Conservation (phyloP, 2,329 filamentous ascomycete genomes). For the Colletotrichum sp. region DNA sequence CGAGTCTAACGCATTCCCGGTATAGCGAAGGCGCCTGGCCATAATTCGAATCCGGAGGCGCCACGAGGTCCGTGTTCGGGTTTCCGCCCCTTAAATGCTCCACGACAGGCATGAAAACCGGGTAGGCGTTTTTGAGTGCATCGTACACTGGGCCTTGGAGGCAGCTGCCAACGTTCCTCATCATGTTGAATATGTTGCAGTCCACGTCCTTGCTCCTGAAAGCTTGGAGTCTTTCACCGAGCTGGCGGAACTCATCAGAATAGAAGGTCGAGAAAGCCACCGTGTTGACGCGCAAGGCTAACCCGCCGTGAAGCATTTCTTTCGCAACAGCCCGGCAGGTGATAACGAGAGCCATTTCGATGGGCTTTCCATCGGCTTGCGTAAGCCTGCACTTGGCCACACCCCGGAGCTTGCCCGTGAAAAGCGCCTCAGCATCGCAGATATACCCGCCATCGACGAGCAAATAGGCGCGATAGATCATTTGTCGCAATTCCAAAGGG, state of each 20-base stretch:
- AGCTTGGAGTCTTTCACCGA: too few relatives aligned
- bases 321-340: not conserved
- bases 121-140: not conserved
- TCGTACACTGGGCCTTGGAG: not conserved
- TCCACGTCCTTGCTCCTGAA: too few relatives aligned
- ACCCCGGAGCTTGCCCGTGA: not conserved
- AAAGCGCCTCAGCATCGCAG: not conserved
- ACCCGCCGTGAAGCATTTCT: not conserved
- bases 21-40: not conserved
- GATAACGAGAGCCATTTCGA: not conserved
- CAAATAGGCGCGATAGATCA: not conserved
- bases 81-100: not conserved
- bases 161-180: rapidly evolving
- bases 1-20: not conserved
- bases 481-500: not conserved
- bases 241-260: not conserved
- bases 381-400: not conserved
- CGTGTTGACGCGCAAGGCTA: not conserved
- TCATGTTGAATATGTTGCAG: too few relatives aligned
- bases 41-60: too few relatives aligned
- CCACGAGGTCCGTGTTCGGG: not conserved
- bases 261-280: not conserved
- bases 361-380: not conserved
- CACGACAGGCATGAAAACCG: not conserved
- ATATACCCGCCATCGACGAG: not conserved